phyloP scores from a whole-genome alignment of 108 stramenopile genomes.

The Nitzschia sp. region DNA sequence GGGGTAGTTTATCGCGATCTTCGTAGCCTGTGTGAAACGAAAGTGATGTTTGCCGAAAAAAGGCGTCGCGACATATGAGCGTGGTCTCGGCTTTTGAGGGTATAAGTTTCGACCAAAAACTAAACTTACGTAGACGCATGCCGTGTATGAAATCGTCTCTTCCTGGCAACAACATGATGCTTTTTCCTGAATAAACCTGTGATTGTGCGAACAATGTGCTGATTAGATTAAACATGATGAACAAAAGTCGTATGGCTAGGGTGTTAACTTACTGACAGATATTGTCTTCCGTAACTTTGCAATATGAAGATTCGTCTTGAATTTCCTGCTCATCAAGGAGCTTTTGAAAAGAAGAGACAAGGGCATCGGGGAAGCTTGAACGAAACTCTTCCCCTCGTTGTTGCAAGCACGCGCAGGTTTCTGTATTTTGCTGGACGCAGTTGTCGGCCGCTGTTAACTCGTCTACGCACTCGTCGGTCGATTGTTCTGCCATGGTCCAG shows the following conservation, averaged over 20 bases:
- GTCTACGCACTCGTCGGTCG: neutral
- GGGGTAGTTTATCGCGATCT: neutral
- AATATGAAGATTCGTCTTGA: neutral
- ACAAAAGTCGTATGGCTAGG: no score
- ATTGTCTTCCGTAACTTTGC: neutral
- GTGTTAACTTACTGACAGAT: conserved; percentile 1
- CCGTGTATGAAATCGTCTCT: neutral
- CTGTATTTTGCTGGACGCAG: neutral
- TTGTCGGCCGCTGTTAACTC: neutral
- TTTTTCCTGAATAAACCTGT: conserved; percentile 2
- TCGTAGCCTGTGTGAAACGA: neutral
- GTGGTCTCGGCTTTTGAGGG: neutral
- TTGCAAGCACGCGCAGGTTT: neutral
- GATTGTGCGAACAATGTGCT: neutral
- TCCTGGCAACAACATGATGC: neutral
- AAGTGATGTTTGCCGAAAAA: neutral
- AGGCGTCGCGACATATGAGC: neutral
- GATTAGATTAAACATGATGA: neutral
- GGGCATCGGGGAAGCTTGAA: neutral
- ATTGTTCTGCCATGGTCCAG: no score
- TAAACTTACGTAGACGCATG: neutral
- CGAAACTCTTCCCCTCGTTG: neutral
- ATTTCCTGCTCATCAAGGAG: neutral
- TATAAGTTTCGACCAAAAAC: neutral
- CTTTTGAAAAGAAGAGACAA: neutral